Conservation (phyloP, 2,329 filamentous ascomycete species). For the Neospermospora avenae region DNA sequence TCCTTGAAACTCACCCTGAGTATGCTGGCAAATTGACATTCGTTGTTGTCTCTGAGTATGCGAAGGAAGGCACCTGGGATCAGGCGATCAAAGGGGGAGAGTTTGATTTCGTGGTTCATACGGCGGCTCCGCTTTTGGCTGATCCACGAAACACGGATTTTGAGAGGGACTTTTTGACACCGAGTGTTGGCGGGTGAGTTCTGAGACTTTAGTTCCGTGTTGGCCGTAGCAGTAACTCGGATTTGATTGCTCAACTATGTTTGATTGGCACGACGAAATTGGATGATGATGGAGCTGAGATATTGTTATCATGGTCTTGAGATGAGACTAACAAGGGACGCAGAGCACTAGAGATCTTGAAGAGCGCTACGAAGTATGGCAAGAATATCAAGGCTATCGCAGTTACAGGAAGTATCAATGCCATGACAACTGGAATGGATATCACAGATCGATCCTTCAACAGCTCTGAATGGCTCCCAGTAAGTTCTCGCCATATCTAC, state of each 20-base stretch:
- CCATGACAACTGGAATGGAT: conserved; percentile 31
- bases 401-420: conserved; percentile 33
- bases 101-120: conserved; percentile 35
- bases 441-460: conserved; percentile 25
- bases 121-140: conserved; percentile 34
- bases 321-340: neutral
- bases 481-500: neutral
- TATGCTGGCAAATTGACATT: conserved; percentile 33
- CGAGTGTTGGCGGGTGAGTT: conserved; percentile 30
- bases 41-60: conserved; percentile 33
- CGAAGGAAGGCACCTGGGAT: conserved; percentile 30
- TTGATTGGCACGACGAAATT: no score
- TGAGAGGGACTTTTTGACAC: conserved; percentile 32
- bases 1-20: conserved; percentile 31
- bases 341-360: conserved; percentile 32
- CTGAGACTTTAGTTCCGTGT: neutral
- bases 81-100: conserved; percentile 28
- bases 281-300: neutral
- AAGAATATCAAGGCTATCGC: conserved; percentile 32
- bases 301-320: neutral
- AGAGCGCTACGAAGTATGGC: conserved; percentile 29
- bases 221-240: no score
- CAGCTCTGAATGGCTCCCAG: conserved; percentile 29
- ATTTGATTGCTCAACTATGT: no score
- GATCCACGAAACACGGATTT: conserved; percentile 32